A percentile compares a stretch with the other conserved stretches of the same genome.
phyloP scores from a whole-genome alignment of 805 yeast genomes.

The Yamadazyma kitorensis region DNA sequence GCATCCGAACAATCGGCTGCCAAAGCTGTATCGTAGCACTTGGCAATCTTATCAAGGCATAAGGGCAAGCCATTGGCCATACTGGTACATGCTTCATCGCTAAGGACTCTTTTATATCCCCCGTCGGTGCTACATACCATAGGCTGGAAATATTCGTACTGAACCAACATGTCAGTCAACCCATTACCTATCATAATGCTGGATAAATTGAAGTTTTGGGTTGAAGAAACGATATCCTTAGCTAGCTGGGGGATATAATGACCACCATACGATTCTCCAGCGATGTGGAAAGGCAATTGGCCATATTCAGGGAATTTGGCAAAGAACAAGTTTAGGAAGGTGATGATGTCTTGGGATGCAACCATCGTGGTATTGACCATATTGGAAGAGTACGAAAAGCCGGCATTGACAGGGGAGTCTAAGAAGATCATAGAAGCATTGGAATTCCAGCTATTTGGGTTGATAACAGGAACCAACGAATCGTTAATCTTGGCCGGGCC shows the following conservation, averaged over 20 bases:
- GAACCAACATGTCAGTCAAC: conserved; percentile 73
- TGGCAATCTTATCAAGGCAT: background rate
- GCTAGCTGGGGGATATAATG: conserved; percentile 44
- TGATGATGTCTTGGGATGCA: conserved; percentile 26
- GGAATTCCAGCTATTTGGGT: conserved; percentile 27
- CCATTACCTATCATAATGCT: conserved; percentile 90
- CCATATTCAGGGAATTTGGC: conserved; percentile 22
- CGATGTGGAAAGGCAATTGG: conserved; percentile 25
- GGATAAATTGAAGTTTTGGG: conserved; percentile 47
- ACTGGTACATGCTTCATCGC: conserved; percentile 23
- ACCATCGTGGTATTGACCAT: too few species aligned
- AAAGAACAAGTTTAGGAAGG: conserved; percentile 28
- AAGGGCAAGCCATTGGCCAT: conserved; percentile 16
- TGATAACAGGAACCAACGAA: conserved; percentile 20
- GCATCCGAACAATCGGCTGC: conserved; percentile 3
- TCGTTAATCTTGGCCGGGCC: conserved; percentile 25
- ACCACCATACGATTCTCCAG: conserved; percentile 42
- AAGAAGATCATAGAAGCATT: conserved; percentile 36
- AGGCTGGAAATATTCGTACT: conserved; percentile 69
- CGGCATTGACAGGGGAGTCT: conserved; percentile 27
- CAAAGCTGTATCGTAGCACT: conserved; percentile 1
- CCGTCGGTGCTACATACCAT: conserved; percentile 80
- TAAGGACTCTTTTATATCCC: conserved; percentile 24
- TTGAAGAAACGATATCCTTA: conserved; percentile 32
- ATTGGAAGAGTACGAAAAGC: conserved; percentile 23